Conservation (phyloP, 164 flowering plant genomes). For the Annona cherimola region DNA sequence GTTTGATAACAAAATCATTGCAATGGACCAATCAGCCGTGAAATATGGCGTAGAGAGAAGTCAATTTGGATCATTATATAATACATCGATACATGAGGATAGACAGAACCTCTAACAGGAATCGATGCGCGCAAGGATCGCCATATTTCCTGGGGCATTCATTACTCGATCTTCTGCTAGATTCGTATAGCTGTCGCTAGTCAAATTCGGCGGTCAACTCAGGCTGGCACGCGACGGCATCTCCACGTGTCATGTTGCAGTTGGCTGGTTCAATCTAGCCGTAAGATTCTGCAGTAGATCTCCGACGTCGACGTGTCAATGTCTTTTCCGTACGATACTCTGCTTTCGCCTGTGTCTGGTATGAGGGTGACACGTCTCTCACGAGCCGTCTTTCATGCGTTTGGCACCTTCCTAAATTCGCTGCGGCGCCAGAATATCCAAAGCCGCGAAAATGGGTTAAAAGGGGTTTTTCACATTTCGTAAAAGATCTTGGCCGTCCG, state of each 20-base stretch:
- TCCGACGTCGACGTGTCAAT: background rate
- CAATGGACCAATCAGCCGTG: too few relatives aligned
- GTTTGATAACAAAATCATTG: too few relatives aligned
- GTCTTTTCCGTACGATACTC: background rate
- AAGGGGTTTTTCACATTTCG: too few relatives aligned
- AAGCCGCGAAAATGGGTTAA: too few relatives aligned
- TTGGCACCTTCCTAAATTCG: background rate
- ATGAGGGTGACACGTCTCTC: slow-evolving; percentile 2
- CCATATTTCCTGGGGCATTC: background rate
- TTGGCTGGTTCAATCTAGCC: background rate
- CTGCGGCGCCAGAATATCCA: too few relatives aligned
- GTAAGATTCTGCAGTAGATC: background rate
- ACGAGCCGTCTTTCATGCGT: background rate
- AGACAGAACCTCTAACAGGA: too few relatives aligned
- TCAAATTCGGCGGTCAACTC: background rate
- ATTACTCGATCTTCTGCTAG: slow-evolving; percentile 1
- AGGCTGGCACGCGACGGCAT: slow-evolving; percentile 2
- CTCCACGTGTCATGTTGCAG: background rate
- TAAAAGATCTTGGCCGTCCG: too few relatives aligned
- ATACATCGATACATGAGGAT: too few relatives aligned
- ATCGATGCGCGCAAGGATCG: background rate
- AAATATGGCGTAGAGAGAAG: too few relatives aligned
- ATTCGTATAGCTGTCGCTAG: background rate
- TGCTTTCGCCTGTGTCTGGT: background rate
- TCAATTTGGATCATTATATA: too few relatives aligned